Evolutionary conservation across 2,329 filamentous ascomycete genomes (phyloP).

Genomic region (Paracamarosporium sp.): DNA sequence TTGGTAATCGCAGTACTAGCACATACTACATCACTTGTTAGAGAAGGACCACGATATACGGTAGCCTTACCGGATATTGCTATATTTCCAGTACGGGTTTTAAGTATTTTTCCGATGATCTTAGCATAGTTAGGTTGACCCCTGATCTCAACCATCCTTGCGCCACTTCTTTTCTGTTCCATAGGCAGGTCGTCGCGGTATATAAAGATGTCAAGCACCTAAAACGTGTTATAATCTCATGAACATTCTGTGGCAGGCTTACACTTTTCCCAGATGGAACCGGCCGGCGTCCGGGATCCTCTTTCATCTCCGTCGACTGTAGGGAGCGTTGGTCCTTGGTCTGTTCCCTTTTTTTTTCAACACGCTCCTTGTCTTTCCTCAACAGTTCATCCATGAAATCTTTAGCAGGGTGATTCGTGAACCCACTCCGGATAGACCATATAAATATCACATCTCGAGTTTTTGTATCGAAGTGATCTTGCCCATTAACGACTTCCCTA

Average conservation of each 20-base stretch:
- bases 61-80: not conserved
- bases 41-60: not conserved
- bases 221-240: not conserved
- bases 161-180: not conserved
- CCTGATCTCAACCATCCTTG: not conserved
- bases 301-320: not conserved
- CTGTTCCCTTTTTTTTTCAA: not conserved
- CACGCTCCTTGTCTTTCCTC: not conserved
- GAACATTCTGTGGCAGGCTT: not conserved
- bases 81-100: not conserved
- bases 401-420: constrained; percentile 12
- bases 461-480: constrained; percentile 15
- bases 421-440: constrained; percentile 17
- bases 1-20: not conserved
- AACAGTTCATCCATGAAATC: constrained; percentile 11
- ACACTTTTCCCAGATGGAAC: not conserved
- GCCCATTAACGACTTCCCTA: constrained; percentile 15
- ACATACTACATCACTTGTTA: not conserved
- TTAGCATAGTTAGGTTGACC: not conserved
- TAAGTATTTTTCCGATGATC: not conserved
- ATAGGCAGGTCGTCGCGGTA: not conserved
- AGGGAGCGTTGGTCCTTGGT: not conserved
- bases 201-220: not conserved
- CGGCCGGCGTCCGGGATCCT: not conserved
- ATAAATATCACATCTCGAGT: constrained; percentile 21